Evolutionary conservation across 1,139 yeast species (phyloP), one percentile per base, ranked within the genome.

Genomic region (Cylindricascospora bacillispora): DNA sequence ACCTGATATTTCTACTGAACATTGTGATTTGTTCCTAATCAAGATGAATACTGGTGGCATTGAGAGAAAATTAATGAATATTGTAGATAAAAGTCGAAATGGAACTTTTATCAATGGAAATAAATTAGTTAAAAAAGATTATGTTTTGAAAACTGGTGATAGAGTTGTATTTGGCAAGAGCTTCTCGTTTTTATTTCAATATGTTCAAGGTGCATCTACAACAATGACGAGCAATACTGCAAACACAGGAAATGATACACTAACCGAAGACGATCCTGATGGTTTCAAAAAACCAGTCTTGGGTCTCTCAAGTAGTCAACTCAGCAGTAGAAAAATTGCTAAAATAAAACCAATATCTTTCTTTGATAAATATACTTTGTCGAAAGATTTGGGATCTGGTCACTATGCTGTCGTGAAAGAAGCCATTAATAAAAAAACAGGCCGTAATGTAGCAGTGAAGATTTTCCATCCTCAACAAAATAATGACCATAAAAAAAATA

Each of bases 401-500:
- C 89, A 77, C 54, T 79, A 78, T 49, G 89, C 89, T 1, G 70
- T 73, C 13, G 92, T 79, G 2, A 74, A 71, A 46, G 82, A 76
- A 39, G 83, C 83, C 2, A 59, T 64, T 14, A 65, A 70, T 39
- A 65, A 73, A 39, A 51, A 56, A 11, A 64, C 74, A 0, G 82
- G 82, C 0, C 66, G 66, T 33, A 54, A 65, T 2, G 78, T 73
- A 24, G 89, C 89, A 0, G 81, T 78, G 3, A 78, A 78, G 46
- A 73, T 78, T n/a, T 77, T 78, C 49, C 79, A 77, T 47, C 82
- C 85, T 0, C 73, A 72, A 35, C 67, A 64, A 37, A 59, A 59
- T 22, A 72, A 70, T 35, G 73, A 67, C 36, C 57, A 59, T 5
- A 62, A 60, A 37, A 57, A 59, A 24, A 49, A 58, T 7, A 55